Conservation (phyloP, 2,329 filamentous ascomycete genomes). For the Aureobasidium sp. region DNA sequence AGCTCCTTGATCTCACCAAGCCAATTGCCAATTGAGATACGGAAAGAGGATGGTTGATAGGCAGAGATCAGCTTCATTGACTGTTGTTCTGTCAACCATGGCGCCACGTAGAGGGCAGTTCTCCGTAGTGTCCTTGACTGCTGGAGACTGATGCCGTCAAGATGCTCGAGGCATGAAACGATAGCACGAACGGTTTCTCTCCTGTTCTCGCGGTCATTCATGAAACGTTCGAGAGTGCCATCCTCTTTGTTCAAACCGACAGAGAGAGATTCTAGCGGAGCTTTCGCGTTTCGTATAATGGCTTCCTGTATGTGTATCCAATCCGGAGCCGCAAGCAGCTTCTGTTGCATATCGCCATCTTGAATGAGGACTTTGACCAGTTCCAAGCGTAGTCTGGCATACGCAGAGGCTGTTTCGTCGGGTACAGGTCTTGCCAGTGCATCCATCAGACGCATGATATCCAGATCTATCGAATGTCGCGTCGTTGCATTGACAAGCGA, state of each 20-base stretch:
- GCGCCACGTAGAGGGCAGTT: slow-evolving; percentile 2
- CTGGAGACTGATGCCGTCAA: slow-evolving; percentile 7
- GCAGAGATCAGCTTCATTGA: slow-evolving; percentile 10
- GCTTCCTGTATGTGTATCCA: slow-evolving; percentile 14
- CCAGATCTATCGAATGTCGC: neutral
- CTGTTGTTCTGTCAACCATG: slow-evolving; percentile 10
- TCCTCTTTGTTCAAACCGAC: neutral
- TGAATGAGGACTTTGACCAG: slow-evolving; percentile 1
- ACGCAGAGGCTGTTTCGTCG: neutral
- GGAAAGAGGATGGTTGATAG: slow-evolving; percentile 13
- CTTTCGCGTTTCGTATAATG: slow-evolving; percentile 5
- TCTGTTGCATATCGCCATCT: neutral
- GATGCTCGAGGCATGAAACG: slow-evolving; percentile 1
- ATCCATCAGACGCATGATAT: slow-evolving; percentile 8
- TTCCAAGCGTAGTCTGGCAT: slow-evolving; percentile 6
- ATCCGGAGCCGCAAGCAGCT: slow-evolving; percentile 4
- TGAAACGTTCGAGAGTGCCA: neutral
- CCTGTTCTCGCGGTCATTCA: slow-evolving; percentile 5
- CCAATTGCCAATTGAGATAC: slow-evolving; percentile 15
- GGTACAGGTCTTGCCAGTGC: slow-evolving; percentile 9
- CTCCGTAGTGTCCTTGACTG: slow-evolving; percentile 5
- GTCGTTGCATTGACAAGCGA: neutral
- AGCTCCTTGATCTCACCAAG: slow-evolving; percentile 12
- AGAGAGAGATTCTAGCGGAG: neutral
- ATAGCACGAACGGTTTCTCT: neutral